A percentile compares a stretch with the other conserved stretches of the same genome.
phyloP scores from a whole-genome alignment of 1,284 basidiomycete genomes.

The Phellopilus nigrolimitatus region DNA sequence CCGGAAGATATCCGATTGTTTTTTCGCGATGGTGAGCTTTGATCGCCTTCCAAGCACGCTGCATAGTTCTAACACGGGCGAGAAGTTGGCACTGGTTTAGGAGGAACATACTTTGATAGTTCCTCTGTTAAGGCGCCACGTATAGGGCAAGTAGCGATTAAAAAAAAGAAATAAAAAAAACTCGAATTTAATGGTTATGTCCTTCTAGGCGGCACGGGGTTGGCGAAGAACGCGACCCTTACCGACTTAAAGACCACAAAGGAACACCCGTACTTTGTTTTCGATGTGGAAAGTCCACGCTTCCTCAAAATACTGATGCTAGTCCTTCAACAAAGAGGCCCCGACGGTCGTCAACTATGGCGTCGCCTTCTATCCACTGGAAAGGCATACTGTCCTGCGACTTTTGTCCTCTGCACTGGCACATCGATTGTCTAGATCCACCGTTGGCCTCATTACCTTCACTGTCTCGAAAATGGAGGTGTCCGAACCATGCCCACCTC shows the following conservation, averaged over 20 bases:
- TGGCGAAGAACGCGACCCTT: conserved; percentile 88
- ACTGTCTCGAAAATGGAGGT: conserved; percentile 95
- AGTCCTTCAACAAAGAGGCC: conserved; percentile 52
- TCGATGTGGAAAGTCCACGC: conserved; percentile 79
- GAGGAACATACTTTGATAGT: conserved; percentile 74
- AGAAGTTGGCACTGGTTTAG: conserved; percentile 66
- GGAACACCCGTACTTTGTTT: conserved; percentile 84
- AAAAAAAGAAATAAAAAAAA: conserved; percentile 21
- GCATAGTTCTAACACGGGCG: neutral
- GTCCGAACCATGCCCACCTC: conserved; percentile 90
- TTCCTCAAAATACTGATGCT: conserved; percentile 45
- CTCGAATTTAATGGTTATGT: too few species aligned
- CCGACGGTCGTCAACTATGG: conserved; percentile 35
- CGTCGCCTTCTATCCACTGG: conserved; percentile 44
- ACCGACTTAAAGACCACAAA: conserved; percentile 82
- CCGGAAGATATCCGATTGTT: conserved; percentile 85
- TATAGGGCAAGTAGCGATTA: conserved; percentile 56
- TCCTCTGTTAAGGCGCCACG: conserved; percentile 74
- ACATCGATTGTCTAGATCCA: conserved; percentile 93
- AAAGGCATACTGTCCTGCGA: conserved; percentile 88
- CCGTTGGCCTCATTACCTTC: conserved; percentile 85
- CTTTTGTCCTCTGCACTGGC: conserved; percentile 94
- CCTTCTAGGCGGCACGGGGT: conserved; percentile 82
- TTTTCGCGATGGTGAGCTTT: conserved; percentile 74
- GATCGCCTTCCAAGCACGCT: conserved; percentile 19